phyloP scores from a whole-genome alignment of 1,284 basidiomycete genomes.

The Xanthoconium separans region DNA sequence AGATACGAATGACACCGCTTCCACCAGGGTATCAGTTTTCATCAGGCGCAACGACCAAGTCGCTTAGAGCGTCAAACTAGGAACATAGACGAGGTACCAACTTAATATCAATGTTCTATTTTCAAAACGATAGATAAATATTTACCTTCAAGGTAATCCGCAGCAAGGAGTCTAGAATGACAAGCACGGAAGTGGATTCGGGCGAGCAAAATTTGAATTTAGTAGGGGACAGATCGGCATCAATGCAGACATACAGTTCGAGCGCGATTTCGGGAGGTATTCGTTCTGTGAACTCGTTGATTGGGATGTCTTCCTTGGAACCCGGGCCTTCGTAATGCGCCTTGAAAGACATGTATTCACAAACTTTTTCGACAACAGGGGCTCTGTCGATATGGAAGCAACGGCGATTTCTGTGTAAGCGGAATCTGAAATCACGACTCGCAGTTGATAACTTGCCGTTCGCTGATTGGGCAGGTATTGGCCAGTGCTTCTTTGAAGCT shows the following conservation, averaged over 20 bases:
- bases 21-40: neutral
- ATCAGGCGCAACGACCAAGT: slow-evolving; percentile 1
- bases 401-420: neutral
- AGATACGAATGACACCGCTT: slow-evolving; percentile 1
- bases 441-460: slow-evolving; percentile 38
- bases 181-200: slow-evolving; percentile 2
- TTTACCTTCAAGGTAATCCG: slow-evolving; percentile 72
- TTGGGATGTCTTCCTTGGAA: slow-evolving; percentile 68
- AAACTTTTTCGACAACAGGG: slow-evolving; percentile 76
- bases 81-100: neutral
- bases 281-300: slow-evolving; percentile 70
- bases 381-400: slow-evolving; percentile 43
- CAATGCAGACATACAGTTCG: slow-evolving; percentile 63
- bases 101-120: slow-evolving; percentile 13
- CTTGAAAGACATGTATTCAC: slow-evolving; percentile 83
- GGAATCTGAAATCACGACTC: neutral
- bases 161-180: slow-evolving; percentile 57
- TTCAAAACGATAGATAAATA: slow-evolving; percentile 10
- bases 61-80: slow-evolving; percentile 14
- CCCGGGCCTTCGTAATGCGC: slow-evolving; percentile 59
- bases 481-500: slow-evolving; percentile 51
- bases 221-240: no score
- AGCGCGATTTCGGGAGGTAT: slow-evolving; percentile 79
- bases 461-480: slow-evolving; percentile 47
- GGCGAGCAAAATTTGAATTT: neutral